These are phyloP conservation scores for Pythium monospermum DNA, from an alignment of 352 stramenopile genomes.

Conservation along the genomic window DNA sequence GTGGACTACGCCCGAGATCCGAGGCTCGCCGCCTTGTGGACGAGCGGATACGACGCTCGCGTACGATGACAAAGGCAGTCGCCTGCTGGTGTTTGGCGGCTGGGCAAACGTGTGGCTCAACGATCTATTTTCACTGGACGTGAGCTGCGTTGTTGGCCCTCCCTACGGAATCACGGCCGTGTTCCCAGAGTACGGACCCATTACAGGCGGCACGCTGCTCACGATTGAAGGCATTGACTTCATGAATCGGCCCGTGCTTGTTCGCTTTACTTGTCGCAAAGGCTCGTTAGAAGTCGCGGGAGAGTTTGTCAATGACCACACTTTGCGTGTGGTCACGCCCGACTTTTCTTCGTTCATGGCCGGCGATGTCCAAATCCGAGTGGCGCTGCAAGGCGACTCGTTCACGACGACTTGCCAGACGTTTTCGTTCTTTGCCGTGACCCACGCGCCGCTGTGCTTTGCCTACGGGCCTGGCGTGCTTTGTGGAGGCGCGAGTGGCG, in stretches of 20 bases:
- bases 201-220: conserved; percentile 88
- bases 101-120: conserved; percentile 95
- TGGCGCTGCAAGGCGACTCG: conserved; percentile 89
- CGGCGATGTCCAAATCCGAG: conserved; percentile 84
- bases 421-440: conserved; percentile 94
- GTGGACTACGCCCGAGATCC: conserved; percentile 81
- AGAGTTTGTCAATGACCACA: conserved; percentile 87
- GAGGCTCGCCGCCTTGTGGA: conserved; percentile 76
- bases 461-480: conserved; percentile 93
- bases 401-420: conserved; percentile 93
- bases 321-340: conserved; percentile 83
- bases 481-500: conserved; percentile 63
- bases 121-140: conserved; percentile 90
- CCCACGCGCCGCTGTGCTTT: conserved; percentile 79
- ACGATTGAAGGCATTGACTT: conserved; percentile 93
- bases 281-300: conserved; percentile 88
- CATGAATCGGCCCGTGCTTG: conserved; percentile 54
- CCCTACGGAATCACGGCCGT: conserved; percentile 93
- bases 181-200: conserved; percentile 85
- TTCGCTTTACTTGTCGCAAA: conserved; percentile 91
- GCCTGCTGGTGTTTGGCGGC: conserved; percentile 92
- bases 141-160: conserved; percentile 93
- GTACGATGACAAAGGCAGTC: conserved; percentile 90
- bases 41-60: conserved; percentile 91
- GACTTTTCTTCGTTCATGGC: conserved; percentile 88